Evolutionary conservation across 257 asterid genomes (phyloP).

Genomic region (Eustoma russellianum): DNA sequence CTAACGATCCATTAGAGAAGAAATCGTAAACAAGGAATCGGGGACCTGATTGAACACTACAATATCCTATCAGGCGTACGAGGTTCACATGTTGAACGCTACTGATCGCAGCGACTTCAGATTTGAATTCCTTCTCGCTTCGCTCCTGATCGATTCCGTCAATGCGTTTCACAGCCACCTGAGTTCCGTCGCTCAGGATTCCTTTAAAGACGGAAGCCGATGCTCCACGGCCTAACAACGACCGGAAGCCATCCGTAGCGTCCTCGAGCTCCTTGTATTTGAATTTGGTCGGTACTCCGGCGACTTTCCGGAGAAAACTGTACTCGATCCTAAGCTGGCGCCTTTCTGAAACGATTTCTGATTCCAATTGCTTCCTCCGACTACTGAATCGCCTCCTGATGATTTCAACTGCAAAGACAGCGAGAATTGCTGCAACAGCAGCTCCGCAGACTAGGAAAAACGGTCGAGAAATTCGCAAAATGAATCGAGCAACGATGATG

Average conservation of each 20-base stretch:
- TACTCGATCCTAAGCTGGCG: slow-evolving; percentile 68
- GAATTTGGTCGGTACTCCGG: slow-evolving; percentile 68
- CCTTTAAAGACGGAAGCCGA: slow-evolving; percentile 65
- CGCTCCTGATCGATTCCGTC: slow-evolving; percentile 42
- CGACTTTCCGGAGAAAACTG: slow-evolving; percentile 74
- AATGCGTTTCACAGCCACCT: slow-evolving; percentile 58
- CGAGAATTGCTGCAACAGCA: slow-evolving; percentile 40
- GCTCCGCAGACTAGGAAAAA: slow-evolving; percentile 60
- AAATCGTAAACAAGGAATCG: slow-evolving; percentile 52
- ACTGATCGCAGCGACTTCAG: slow-evolving; percentile 69
- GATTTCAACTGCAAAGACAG: slow-evolving; percentile 20
- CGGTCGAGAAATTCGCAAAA: slow-evolving; percentile 31
- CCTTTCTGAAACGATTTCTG: slow-evolving; percentile 40
- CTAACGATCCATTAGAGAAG: slow-evolving; percentile 47
- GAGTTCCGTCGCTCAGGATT: slow-evolving; percentile 42
- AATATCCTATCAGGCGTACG: slow-evolving; percentile 52
- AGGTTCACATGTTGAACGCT: slow-evolving; percentile 69
- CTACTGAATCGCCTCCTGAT: slow-evolving; percentile 32
- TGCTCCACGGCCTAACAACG: slow-evolving; percentile 49
- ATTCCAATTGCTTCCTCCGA: slow-evolving; percentile 34
- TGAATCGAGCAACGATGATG: slow-evolving; percentile 33
- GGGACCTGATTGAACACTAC: slow-evolving; percentile 39
- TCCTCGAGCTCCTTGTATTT: slow-evolving; percentile 54
- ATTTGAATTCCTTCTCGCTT: slow-evolving; percentile 50
- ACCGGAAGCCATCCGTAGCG: slow-evolving; percentile 52